These are phyloP conservation scores for Aspergillus fumigatiaffinis DNA, from an alignment of 2,329 filamentous ascomycete genomes.

Conservation along the genomic window DNA sequence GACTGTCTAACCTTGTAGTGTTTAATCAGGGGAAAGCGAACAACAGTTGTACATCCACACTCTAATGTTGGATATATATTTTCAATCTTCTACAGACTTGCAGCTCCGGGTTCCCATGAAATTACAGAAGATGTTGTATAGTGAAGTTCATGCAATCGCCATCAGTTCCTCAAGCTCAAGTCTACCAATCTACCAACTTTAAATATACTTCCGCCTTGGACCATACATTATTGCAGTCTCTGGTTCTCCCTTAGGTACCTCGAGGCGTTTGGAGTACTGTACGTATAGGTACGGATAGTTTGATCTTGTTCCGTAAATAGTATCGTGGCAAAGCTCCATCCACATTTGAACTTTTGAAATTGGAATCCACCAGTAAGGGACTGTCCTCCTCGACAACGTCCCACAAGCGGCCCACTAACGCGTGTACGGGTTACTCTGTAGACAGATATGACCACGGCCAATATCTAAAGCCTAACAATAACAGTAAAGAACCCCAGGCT, in stretches of 20 bases:
- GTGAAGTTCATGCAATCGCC: neutral
- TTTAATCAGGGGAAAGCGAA: neutral
- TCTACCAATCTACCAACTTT: neutral
- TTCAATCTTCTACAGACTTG: neutral
- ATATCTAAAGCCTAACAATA: neutral
- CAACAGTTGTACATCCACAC: neutral
- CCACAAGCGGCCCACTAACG: slow-evolving; percentile 26
- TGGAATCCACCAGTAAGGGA: neutral
- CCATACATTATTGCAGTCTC: neutral
- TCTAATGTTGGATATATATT: neutral
- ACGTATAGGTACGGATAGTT: neutral
- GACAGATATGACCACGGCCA: neutral
- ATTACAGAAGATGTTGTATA: no score
- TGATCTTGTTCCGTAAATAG: slow-evolving; percentile 9
- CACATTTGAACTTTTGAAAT: neutral
- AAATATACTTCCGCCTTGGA: neutral
- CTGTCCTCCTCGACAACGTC: neutral
- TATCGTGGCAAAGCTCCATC: slow-evolving; percentile 5
- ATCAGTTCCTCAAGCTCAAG: neutral
- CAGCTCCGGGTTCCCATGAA: neutral
- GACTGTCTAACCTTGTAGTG: neutral
- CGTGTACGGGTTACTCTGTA: slow-evolving; percentile 18
- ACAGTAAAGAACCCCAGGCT: no score
- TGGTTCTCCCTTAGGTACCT: neutral
- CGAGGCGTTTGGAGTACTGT: neutral